Base-by-base conservation (phyloP, 345 rosid genomes). In the Melaleuca alternifolia region DNA sequence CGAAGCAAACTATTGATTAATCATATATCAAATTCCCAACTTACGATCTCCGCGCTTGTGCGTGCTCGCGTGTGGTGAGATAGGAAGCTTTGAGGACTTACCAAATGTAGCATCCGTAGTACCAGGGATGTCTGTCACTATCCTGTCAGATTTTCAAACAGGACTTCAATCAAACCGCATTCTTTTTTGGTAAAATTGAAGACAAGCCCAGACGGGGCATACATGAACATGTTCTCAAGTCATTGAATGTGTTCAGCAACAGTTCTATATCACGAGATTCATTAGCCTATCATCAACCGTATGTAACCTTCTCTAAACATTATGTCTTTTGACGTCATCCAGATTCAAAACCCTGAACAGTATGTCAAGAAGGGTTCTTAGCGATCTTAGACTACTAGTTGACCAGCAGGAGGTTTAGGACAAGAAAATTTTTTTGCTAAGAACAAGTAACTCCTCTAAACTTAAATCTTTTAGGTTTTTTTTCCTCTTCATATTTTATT, bases 41-140 rank as follows among this genome's bases (percentile, higher is more conserved):
- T 59, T 3, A 59, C 71, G 33, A 13, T 59, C 71, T 59, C 71
- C 71, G 18, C 30, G 37, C 37, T 59, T 28, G 7, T 13, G 71
- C 71, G n/a, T 37, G 81, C 48, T 37, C 48, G 81, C 48, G 48
- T 48, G 3, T 24, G 13, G 81, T 2, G 37, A 10, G 50, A 44
- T 26, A 23, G 53, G 83, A 53, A 14, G 57, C 10, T 13, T 48
- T 18, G 41, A 62, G 71, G 79, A 83, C 95, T 91, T 87, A 96
- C 98, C 99, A 26, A 97, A 97, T 54, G 95, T 90, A 50, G 87
- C 93, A 92, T 95, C 96, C 1, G 99, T 96, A 51, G 99, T 96
- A 5, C 98, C 99, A 7, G 99, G 98, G 86, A 97, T 95, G 89
- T 95, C 96, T 13, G 98, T 95, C 50, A 96, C 99, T 92, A 96